Evolutionary conservation across 139 green algal genomes (phyloP).

Genomic region (Dunaliella primolecta): DNA sequence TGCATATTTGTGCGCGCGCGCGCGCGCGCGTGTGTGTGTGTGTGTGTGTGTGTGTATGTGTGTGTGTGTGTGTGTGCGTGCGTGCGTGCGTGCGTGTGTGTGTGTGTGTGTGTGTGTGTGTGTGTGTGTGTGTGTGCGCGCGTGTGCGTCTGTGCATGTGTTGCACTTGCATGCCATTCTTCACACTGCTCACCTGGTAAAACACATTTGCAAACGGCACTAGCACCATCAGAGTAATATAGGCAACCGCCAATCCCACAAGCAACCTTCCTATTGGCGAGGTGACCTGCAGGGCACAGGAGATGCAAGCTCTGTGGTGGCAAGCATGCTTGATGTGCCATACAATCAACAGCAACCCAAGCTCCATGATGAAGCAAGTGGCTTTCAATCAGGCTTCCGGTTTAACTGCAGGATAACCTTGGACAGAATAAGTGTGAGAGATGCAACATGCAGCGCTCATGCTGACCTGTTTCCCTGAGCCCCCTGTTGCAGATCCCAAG

Average conservation of each 20-base stretch:
- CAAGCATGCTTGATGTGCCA: neutral
- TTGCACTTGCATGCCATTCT: neutral
- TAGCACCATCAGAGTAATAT: constrained; percentile 69
- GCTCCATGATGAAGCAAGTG: neutral
- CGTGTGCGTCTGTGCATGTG: neutral
- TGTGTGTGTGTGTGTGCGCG: constrained; percentile 9
- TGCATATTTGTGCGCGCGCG: too few relatives aligned
- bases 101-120: constrained; percentile 12
- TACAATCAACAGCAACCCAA: too few relatives aligned
- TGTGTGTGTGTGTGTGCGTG: too few relatives aligned
- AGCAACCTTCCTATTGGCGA: constrained; percentile 47
- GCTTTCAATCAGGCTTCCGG: neutral
- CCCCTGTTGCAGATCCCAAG: constrained; percentile 30
- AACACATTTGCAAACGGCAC: constrained; percentile 84
- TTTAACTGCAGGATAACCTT: too few relatives aligned
- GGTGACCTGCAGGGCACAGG: constrained; percentile 43
- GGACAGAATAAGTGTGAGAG: too few relatives aligned
- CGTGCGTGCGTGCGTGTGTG: constrained; percentile 3
- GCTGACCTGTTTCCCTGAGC: constrained; percentile 36
- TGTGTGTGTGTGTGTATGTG: too few relatives aligned
- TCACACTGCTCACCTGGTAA: constrained; percentile 44
- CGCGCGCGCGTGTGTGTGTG: too few relatives aligned
- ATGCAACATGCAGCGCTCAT: too few relatives aligned
- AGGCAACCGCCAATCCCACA: constrained; percentile 53
- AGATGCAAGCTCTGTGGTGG: neutral